These are phyloP conservation scores for Microcos paniculata DNA, from an alignment of 345 rosid genomes.

Conservation along the genomic window DNA sequence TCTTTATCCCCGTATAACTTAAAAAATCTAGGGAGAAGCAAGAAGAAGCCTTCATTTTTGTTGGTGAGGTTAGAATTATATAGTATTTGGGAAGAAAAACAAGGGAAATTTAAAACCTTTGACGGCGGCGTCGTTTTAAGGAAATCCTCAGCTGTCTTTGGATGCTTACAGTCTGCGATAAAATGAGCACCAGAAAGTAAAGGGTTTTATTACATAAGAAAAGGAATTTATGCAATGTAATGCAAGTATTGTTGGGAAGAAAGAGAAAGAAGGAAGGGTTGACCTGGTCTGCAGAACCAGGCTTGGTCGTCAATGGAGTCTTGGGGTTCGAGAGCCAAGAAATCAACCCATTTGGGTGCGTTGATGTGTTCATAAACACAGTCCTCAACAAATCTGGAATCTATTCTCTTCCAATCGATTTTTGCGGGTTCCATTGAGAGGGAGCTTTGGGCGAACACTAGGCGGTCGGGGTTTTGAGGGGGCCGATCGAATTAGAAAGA, in stretches of 20 bases:
- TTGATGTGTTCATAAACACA: constrained; percentile 67
- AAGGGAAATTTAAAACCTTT: constrained; percentile 33
- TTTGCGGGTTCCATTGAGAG: constrained; percentile 82
- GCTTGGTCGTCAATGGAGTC: constrained; percentile 44
- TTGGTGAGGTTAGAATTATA: too few relatives aligned
- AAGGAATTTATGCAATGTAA: not conserved
- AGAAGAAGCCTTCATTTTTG: not conserved
- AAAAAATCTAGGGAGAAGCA: not conserved
- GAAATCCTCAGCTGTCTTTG: constrained; percentile 77
- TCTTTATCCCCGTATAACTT: not conserved
- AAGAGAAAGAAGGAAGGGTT: not conserved
- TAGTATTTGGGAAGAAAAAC: not conserved
- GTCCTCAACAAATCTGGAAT: constrained; percentile 72
- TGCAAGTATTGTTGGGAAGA: not conserved
- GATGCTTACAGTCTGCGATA: constrained; percentile 75
- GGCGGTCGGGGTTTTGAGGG: too few relatives aligned
- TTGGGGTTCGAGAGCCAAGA: constrained; percentile 39
- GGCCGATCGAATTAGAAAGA: not conserved
- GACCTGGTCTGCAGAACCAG: constrained; percentile 94
- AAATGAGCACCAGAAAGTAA: not conserved
- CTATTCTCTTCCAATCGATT: constrained; percentile 86
- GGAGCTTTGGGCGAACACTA: not conserved
- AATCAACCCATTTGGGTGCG: constrained; percentile 91
- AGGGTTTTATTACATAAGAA: not conserved
- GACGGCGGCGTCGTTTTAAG: constrained; percentile 46